Conservation (phyloP, 2,329 filamentous ascomycete genomes). For the Blastomyces percursus region DNA sequence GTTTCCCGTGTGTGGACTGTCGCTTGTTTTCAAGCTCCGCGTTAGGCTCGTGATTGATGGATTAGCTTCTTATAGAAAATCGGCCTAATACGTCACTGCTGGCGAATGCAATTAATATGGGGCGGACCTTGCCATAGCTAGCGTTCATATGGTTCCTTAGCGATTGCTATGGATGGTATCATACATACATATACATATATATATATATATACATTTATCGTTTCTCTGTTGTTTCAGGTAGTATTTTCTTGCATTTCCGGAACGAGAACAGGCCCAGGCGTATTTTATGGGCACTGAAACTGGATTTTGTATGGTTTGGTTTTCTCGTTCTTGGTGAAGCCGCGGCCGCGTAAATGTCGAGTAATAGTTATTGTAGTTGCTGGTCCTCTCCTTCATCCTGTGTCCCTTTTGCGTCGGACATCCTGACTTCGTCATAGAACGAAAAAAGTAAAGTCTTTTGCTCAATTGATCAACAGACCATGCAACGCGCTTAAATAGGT, state of each 20-base stretch:
- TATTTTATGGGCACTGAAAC: neutral
- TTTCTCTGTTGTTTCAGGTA: neutral
- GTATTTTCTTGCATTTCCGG: neutral
- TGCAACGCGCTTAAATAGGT: neutral
- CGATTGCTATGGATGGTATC: neutral
- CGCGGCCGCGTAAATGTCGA: neutral
- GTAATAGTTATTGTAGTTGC: neutral
- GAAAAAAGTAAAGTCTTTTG: neutral
- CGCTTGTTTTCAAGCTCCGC: neutral
- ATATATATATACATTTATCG: neutral
- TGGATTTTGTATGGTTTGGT: neutral
- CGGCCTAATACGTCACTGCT: conserved; percentile 48
- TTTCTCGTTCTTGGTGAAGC: neutral
- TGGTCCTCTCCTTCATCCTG: neutral
- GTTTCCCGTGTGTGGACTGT: conserved; percentile 16
- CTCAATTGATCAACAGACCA: neutral
- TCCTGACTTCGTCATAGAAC: neutral
- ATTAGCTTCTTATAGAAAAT: conserved; percentile 37
- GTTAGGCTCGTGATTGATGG: conserved; percentile 3
- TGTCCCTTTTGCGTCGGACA: neutral
- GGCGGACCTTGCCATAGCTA: conserved; percentile 41
- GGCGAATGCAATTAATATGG: conserved; percentile 50
- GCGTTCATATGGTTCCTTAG: neutral
- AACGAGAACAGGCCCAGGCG: neutral
- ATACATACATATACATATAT: neutral